These are phyloP conservation scores for Allantophomopsis cytisporea DNA, from an alignment of 2,329 filamentous ascomycete genomes.

Conservation along the genomic window DNA sequence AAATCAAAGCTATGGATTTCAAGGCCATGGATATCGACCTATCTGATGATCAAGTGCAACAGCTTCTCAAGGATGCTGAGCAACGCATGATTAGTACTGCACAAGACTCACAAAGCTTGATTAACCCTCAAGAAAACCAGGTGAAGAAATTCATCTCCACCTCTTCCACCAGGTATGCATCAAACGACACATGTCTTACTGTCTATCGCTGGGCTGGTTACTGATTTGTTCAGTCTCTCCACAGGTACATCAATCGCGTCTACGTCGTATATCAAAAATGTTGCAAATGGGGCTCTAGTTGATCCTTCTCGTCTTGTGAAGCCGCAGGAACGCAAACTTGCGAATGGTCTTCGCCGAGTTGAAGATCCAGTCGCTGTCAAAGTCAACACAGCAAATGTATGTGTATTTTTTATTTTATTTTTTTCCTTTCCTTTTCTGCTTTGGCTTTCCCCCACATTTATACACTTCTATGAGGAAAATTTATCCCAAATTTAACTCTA, in stretches of 20 bases:
- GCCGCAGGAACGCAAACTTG: conserved; percentile 28
- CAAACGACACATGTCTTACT: neutral
- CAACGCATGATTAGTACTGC: conserved; percentile 9
- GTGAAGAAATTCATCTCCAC: conserved; percentile 4
- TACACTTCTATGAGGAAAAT: conserved; percentile 62
- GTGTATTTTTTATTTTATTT: no score
- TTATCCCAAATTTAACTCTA: conserved; percentile 57
- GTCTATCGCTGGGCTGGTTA: neutral
- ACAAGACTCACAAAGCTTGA: conserved; percentile 8
- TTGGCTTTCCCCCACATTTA: neutral
- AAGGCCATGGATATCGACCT: conserved; percentile 25
- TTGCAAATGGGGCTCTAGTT: conserved; percentile 35
- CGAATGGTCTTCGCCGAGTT: conserved; percentile 34
- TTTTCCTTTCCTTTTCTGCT: neutral
- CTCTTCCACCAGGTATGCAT: conserved; percentile 2
- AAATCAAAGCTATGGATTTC: no score
- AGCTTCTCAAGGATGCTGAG: conserved; percentile 51
- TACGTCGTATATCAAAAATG: conserved; percentile 37
- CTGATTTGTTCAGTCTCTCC: conserved; percentile 1
- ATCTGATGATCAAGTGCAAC: conserved; percentile 48
- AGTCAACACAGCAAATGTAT: conserved; percentile 26
- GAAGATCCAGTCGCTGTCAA: conserved; percentile 35
- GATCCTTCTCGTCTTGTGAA: conserved; percentile 35
- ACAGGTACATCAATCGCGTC: conserved; percentile 13
- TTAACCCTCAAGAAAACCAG: conserved; percentile 21